Conservation (phyloP, 2,329 filamentous ascomycete genomes). For the Xylaria sp. region DNA sequence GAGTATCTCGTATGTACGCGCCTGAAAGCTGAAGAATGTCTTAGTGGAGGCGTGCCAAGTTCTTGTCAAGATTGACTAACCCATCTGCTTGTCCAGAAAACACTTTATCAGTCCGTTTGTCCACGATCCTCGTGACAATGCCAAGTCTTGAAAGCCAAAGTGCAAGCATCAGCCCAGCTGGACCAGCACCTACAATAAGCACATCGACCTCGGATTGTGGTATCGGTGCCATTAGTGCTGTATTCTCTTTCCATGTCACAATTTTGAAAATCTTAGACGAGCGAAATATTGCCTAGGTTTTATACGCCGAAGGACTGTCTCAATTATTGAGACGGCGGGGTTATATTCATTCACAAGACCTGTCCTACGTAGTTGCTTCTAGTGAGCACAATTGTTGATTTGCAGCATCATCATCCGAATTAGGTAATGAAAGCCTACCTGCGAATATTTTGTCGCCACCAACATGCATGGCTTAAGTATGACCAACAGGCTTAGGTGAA, state of each 20-base stretch:
- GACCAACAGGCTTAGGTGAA: constrained; percentile 24
- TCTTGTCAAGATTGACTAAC: constrained; percentile 35
- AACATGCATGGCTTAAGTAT: constrained; percentile 25
- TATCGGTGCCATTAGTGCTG: constrained; percentile 3
- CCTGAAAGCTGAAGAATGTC: constrained; percentile 59
- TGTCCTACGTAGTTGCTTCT: neutral
- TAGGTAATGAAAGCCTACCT: constrained; percentile 6
- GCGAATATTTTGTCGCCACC: neutral
- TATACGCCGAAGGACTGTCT: constrained; percentile 5
- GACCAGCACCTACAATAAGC: constrained; percentile 57
- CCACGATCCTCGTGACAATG: constrained; percentile 57
- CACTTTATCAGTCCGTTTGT: constrained; percentile 56
- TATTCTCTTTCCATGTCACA: constrained; percentile 2
- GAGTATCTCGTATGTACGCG: constrained; percentile 77
- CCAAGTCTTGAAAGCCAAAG: constrained; percentile 57
- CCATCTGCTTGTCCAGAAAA: constrained; percentile 60
- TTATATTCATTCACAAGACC: constrained; percentile 4
- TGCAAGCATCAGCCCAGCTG: constrained; percentile 58
- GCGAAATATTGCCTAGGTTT: neutral
- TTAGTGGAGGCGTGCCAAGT: neutral
- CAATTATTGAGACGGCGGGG: constrained; percentile 4
- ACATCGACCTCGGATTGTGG: constrained; percentile 42
- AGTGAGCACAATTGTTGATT: constrained; percentile 9
- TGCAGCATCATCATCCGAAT: constrained; percentile 2
- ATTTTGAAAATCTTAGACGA: neutral